Percentiles rank a stretch among this genome's conserved stretches.
These are phyloP conservation scores for Cordyceps javanica DNA, from an alignment of 2,329 filamentous ascomycete species.

Conservation along the genomic window DNA sequence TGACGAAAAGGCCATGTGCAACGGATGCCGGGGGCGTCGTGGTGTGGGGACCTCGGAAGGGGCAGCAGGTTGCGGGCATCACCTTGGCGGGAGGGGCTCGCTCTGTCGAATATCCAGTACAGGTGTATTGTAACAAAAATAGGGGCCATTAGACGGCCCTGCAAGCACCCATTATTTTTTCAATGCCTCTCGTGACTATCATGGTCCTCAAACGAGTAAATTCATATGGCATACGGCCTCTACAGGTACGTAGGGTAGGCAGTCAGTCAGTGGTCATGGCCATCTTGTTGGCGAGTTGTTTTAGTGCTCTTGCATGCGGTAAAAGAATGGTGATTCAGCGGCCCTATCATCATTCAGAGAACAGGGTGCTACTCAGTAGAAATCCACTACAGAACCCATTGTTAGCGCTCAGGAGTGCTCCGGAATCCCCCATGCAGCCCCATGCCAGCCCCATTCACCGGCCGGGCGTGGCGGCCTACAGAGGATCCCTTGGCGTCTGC, in stretches of 20 bases:
- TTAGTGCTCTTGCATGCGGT: too few species aligned
- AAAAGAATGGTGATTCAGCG: background rate
- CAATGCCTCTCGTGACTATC: too few species aligned
- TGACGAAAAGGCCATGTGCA: background rate
- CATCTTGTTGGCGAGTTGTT: too few species aligned
- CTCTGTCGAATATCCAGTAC: background rate
- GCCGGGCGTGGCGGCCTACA: background rate
- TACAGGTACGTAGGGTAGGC: too few species aligned
- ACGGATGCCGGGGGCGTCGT: background rate
- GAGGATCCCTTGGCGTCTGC: background rate
- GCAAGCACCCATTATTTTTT: too few species aligned
- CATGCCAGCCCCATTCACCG: background rate
- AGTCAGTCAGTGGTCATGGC: too few species aligned
- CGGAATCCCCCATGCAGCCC: background rate
- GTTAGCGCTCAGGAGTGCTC: background rate
- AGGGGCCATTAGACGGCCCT: too few species aligned
- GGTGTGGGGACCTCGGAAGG: slow-evolving; percentile 2
- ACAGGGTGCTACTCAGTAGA: background rate
- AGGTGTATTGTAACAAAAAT: background rate
- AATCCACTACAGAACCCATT: too few species aligned
- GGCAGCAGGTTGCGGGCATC: background rate
- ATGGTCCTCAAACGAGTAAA: too few species aligned
- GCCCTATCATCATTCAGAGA: background rate
- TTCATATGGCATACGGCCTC: too few species aligned
- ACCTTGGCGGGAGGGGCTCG: background rate